Conservation (phyloP, 2,329 filamentous ascomycete species). For the Amphichorda felina region DNA sequence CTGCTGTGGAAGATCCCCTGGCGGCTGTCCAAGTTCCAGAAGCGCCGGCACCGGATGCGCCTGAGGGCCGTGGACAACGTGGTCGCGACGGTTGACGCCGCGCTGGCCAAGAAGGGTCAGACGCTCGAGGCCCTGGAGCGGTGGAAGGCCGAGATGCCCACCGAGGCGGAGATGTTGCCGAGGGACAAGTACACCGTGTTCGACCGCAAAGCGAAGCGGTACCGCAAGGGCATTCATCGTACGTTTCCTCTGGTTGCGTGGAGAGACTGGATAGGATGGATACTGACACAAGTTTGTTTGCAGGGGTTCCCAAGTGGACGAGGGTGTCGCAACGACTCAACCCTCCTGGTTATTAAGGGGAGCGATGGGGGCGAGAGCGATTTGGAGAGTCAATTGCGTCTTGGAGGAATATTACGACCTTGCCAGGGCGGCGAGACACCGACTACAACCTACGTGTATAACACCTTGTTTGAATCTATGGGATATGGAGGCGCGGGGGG, state of each 20-base stretch:
- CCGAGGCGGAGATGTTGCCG: conserved; percentile 88
- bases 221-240: conserved; percentile 97
- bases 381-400: background rate
- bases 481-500: background rate
- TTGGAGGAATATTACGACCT: background rate
- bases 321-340: conserved; percentile 89
- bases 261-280: background rate
- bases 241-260: conserved; percentile 29
- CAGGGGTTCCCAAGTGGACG: conserved; percentile 86
- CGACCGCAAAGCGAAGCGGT: conserved; percentile 88
- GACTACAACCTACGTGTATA: conserved; percentile 11
- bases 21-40: conserved; percentile 86
- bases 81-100: conserved; percentile 70
- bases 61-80: conserved; percentile 78
- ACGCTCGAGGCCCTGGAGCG: conserved; percentile 67
- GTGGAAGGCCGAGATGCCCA: conserved; percentile 95
- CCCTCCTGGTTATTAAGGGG: conserved; percentile 73
- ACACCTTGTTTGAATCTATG: conserved; percentile 11
- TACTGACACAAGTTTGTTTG: conserved; percentile 1
- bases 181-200: conserved; percentile 98
- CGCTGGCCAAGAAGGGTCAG: conserved; percentile 61
- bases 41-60: conserved; percentile 73
- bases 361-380: background rate
- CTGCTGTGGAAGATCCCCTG: conserved; percentile 96
- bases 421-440: conserved; percentile 1